These are phyloP conservation scores for Mycena vulgaris DNA, from an alignment of 768 basidiomycete species.

Conservation along the genomic window DNA sequence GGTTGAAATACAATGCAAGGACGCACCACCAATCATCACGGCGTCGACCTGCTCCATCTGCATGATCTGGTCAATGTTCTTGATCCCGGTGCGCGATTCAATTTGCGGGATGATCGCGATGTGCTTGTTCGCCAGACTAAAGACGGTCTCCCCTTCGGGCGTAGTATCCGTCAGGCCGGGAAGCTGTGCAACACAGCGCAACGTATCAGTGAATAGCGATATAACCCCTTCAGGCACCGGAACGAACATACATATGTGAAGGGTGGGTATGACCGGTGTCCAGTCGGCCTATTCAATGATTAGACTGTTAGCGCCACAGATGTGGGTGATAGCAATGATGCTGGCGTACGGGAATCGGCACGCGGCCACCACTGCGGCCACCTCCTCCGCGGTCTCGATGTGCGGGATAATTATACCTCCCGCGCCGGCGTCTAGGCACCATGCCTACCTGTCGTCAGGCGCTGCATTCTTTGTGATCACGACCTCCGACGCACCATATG, in stretches of 20 bases:
- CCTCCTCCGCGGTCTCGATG: conserved; percentile 30
- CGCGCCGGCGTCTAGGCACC: conserved; percentile 32
- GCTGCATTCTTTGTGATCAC: no score
- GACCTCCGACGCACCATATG: conserved; percentile 21
- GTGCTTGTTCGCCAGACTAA: conserved; percentile 33
- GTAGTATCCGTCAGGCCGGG: conserved; percentile 32
- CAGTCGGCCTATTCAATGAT: conserved; percentile 24
- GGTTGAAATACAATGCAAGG: neutral
- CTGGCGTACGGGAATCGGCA: conserved; percentile 29
- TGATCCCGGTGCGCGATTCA: conserved; percentile 31
- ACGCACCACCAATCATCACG: conserved; percentile 34
- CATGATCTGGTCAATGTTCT: conserved; percentile 32
- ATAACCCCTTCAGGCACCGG: neutral
- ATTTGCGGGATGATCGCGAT: conserved; percentile 37
- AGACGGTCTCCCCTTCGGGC: conserved; percentile 28
- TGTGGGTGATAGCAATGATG: conserved; percentile 5
- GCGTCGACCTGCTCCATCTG: conserved; percentile 28
- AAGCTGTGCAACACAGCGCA: conserved; percentile 10
- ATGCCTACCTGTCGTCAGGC: conserved; percentile 12
- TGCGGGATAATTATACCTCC: conserved; percentile 36
- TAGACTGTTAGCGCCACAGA: neutral
- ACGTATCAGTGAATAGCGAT: conserved; percentile 1
- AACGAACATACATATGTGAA: conserved; percentile 33
- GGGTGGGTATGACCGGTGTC: conserved; percentile 38
- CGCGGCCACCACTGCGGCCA: conserved; percentile 20